Percentiles rank a stretch among this genome's conserved stretches.
phyloP scores from a whole-genome alignment of 2,329 filamentous ascomycete genomes.

The Macrophomina phaseolina region DNA sequence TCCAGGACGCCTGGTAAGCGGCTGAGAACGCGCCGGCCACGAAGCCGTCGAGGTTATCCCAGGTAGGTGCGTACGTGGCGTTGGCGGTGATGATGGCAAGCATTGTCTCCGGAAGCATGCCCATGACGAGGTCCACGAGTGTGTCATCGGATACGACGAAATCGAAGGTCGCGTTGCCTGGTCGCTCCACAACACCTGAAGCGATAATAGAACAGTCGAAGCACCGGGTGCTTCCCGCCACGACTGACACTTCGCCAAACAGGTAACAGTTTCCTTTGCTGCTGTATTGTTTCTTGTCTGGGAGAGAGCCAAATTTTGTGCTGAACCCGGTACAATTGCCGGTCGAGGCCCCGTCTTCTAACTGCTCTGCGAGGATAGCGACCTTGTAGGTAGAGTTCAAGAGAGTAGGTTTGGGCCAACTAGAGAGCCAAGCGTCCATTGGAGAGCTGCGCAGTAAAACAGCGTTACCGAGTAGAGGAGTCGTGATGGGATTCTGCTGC shows the following conservation, averaged over 20 bases:
- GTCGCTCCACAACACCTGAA: conserved; percentile 10
- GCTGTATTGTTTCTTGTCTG: not conserved
- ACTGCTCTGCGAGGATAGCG: not conserved
- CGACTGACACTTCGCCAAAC: conserved; percentile 10
- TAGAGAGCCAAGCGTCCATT: not conserved
- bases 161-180: not conserved
- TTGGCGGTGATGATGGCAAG: conserved; percentile 21
- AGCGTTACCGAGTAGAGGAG: conserved; percentile 9
- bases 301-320: conserved; percentile 10
- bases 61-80: conserved; percentile 18
- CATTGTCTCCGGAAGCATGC: conserved; percentile 22
- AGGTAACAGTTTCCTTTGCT: conserved; percentile 14
- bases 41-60: conserved; percentile 5
- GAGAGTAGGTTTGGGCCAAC: conserved; percentile 1
- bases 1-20: conserved; percentile 20
- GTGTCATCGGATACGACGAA: not conserved
- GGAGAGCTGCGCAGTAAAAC: not conserved
- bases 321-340: not conserved
- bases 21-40: conserved; percentile 12
- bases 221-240: conserved; percentile 7
- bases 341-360: not conserved
- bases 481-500: conserved; percentile 5
- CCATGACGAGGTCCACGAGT: not conserved
- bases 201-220: conserved; percentile 16
- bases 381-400: conserved; percentile 6